Conservation (phyloP, 805 yeast genomes). For the Kodamaea sagamina region DNA sequence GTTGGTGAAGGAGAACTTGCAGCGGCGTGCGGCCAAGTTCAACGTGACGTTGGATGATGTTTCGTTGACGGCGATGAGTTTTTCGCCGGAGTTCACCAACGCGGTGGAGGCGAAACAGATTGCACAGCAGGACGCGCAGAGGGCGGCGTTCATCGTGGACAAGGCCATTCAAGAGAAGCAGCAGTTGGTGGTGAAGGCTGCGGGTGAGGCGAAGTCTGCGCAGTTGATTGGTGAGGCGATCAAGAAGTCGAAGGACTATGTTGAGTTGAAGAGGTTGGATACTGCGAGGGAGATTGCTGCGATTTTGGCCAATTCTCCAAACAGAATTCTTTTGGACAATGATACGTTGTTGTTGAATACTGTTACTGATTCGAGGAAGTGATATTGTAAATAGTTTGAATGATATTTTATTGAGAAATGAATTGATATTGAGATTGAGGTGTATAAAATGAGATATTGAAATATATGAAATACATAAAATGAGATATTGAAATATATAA, state of each 20-base stretch:
- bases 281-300: conserved; percentile 95
- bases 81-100: conserved; percentile 94
- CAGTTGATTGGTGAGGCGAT: conserved; percentile 98
- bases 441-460: too few relatives aligned
- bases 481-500: too few relatives aligned
- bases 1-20: conserved; percentile 85
- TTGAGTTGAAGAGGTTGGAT: conserved; percentile 93
- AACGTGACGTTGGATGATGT: conserved; percentile 91
- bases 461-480: too few relatives aligned
- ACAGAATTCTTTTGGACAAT: conserved; percentile 86
- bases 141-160: conserved; percentile 96
- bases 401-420: too few relatives aligned
- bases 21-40: conserved; percentile 89
- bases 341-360: conserved; percentile 91
- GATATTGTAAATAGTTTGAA: conserved; percentile 13
- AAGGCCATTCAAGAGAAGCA: conserved; percentile 98
- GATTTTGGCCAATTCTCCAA: conserved; percentile 83
- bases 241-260: conserved; percentile 93
- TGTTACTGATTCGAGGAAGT: conserved; percentile 70
- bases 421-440: too few relatives aligned
- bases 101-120: conserved; percentile 99
- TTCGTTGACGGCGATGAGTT: conserved; percentile 94
- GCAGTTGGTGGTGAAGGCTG: conserved; percentile 93
- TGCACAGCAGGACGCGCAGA: conserved; percentile 99
- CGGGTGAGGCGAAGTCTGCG: conserved; percentile 98